Evolutionary conservation across 2,329 filamentous ascomycete species (phyloP), one percentile per base, ranked within the genome.

Genomic region (Fusarium lateritium): DNA sequence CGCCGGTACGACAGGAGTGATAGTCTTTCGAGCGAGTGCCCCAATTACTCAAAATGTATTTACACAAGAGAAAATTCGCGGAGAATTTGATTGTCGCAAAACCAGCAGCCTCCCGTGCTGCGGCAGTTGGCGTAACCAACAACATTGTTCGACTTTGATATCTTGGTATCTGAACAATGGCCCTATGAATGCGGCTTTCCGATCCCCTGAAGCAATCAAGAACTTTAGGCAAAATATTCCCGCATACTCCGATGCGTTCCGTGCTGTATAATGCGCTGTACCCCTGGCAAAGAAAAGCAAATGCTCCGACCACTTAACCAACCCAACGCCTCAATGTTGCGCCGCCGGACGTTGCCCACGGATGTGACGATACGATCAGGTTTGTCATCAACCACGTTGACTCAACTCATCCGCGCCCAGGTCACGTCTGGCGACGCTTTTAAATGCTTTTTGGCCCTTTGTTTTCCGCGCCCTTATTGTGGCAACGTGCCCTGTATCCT

Each of bases 251-350:
- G 39, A 42, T 53, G 21, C 47, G 22, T 49, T 34, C 42, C 39
- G 34, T 49, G 28, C 28, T 57, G n/a, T 44, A 61, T 55, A 51
- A 53, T 59, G 24, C 43, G 56, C 62, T 59, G 55, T 60, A 63
- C 39, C 40, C 52, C 22, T 33, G 24, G 43, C 26, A 62, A 70
- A 65, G 34, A 47, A 52, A 54, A 50, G 45, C 39, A 31, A 46
- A 60, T 47, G 63, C 60, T 59, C 39, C 22, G 44, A 51, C 22
- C 49, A 53, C 28, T 31, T 13, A 63, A 43, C 50, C 44, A 61
- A 63, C 52, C 52, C 38, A 70, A 73, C 67, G 57, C 72, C 71
- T 46, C 43, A 26, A 42, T 47, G 28, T 56, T 65, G 56, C 58
- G 62, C 65, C 59, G 24, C 45, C 52, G 46, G 42, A 56, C 50